phyloP scores from a whole-genome alignment of 2,329 filamentous ascomycete species.

The Ceratocystis lukuohia region DNA sequence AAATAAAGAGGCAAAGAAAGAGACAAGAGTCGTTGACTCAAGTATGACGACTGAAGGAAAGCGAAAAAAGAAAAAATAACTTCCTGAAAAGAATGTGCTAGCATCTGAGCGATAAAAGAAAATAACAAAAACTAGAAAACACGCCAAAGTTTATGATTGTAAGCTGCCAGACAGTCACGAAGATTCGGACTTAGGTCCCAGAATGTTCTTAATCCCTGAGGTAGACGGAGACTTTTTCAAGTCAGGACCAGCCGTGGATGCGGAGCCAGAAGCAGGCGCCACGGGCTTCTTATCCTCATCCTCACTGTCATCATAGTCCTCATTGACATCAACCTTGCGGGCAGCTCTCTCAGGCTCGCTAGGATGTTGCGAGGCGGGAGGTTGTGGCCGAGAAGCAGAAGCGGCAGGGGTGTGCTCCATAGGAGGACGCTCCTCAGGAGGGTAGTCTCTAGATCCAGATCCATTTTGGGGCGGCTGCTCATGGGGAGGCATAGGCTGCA shows the following conservation, averaged over 20 bases:
- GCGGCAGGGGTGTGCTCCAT: slow-evolving; percentile 29
- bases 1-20: slow-evolving; percentile 11
- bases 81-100: slow-evolving; percentile 10
- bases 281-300: slow-evolving; percentile 63
- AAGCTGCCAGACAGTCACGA: slow-evolving; percentile 20
- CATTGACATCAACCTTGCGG: slow-evolving; percentile 91
- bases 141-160: slow-evolving; percentile 6
- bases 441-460: slow-evolving; percentile 39
- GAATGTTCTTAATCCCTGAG: slow-evolving; percentile 36
- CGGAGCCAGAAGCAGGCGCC: slow-evolving; percentile 28
- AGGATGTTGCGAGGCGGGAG: slow-evolving; percentile 28
- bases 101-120: neutral
- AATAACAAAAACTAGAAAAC: neutral
- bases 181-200: slow-evolving; percentile 37
- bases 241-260: slow-evolving; percentile 37
- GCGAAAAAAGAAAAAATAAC: neutral
- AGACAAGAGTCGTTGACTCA: neutral
- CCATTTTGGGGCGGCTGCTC: slow-evolving; percentile 30
- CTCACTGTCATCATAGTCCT: slow-evolving; percentile 90
- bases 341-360: slow-evolving; percentile 73
- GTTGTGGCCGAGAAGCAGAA: slow-evolving; percentile 20
- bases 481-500: slow-evolving; percentile 41
- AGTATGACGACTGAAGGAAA: neutral
- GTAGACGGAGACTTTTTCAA: slow-evolving; percentile 38
- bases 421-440: slow-evolving; percentile 44